Percentiles rank a stretch among this genome's conserved stretches.
phyloP scores from a whole-genome alignment of 495 filamentous ascomycete species.

The Xylaria scruposa region DNA sequence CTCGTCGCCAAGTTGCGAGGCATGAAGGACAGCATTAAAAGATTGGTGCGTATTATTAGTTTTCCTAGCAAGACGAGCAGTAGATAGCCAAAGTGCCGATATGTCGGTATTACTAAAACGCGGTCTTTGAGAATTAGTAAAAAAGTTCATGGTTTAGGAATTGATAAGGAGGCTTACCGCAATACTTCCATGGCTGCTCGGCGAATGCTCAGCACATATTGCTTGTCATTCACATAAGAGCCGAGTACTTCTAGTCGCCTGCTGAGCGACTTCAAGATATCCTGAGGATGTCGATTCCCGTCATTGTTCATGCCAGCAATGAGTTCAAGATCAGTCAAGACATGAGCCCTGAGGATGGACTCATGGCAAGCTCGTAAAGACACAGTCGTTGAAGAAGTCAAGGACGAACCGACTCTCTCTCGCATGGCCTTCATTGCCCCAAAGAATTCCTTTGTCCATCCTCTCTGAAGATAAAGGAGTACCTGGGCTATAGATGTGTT shows the following conservation, averaged over 20 bases:
- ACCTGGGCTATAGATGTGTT: constrained; percentile 80
- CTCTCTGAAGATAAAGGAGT: constrained; percentile 67
- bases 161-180: constrained; percentile 51
- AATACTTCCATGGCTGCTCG: constrained; percentile 83
- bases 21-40: constrained; percentile 91
- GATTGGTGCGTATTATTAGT: constrained; percentile 80
- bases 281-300: constrained; percentile 45
- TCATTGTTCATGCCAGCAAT: constrained; percentile 63
- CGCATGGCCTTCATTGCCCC: constrained; percentile 68
- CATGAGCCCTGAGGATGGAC: constrained; percentile 81
- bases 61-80: constrained; percentile 85
- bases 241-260: constrained; percentile 84
- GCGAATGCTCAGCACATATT: constrained; percentile 88
- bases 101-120: constrained; percentile 69
- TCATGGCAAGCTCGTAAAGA: constrained; percentile 86
- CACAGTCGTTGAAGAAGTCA: constrained; percentile 74
- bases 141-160: constrained; percentile 17
- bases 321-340: constrained; percentile 83
- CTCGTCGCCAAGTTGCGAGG: constrained; percentile 79
- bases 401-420: constrained; percentile 70
- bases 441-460: constrained; percentile 60
- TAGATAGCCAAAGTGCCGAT: constrained; percentile 84
- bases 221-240: constrained; percentile 86
- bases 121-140: constrained; percentile 50
- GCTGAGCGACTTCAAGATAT: constrained; percentile 66